A percentile compares a stretch with the other conserved stretches of the same genome.
These are phyloP conservation scores for Lasiodiplodia hormozganensis DNA, from an alignment of 2,329 filamentous ascomycete genomes.

Conservation along the genomic window DNA sequence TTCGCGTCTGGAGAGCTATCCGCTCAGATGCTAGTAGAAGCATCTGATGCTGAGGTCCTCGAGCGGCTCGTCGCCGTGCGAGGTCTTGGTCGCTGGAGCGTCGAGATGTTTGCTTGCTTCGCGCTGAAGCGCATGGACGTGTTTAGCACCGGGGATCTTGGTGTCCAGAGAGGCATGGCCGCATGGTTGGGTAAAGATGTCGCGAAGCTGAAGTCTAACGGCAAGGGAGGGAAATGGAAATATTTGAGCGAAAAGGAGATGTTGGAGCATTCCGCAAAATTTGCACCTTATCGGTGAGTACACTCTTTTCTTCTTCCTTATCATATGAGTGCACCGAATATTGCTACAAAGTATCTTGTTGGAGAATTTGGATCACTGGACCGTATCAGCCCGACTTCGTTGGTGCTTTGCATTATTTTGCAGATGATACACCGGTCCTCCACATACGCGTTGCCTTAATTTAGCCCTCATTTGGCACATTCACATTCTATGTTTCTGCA, in stretches of 20 bases:
- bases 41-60: slow-evolving; percentile 85
- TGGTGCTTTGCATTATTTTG: neutral
- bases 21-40: slow-evolving; percentile 76
- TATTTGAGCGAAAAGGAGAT: slow-evolving; percentile 97
- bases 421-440: neutral
- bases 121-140: slow-evolving; percentile 94
- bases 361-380: neutral
- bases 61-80: slow-evolving; percentile 83
- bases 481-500: neutral
- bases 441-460: neutral
- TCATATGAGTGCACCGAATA: neutral
- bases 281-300: slow-evolving; percentile 77
- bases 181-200: slow-evolving; percentile 84
- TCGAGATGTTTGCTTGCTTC: slow-evolving; percentile 98
- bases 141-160: slow-evolving; percentile 89
- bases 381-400: neutral
- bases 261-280: slow-evolving; percentile 79
- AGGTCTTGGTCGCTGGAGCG: slow-evolving; percentile 87
- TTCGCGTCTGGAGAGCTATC: slow-evolving; percentile 78
- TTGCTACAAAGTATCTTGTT: neutral
- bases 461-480: neutral
- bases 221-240: slow-evolving; percentile 93
- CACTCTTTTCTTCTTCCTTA: neutral
- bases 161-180: slow-evolving; percentile 94
- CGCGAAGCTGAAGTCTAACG: slow-evolving; percentile 71